Evolutionary conservation across 345 rosid genomes (phyloP), one percentile per base, ranked within the genome.

Genomic region (Erysimum cheiranthoides): DNA sequence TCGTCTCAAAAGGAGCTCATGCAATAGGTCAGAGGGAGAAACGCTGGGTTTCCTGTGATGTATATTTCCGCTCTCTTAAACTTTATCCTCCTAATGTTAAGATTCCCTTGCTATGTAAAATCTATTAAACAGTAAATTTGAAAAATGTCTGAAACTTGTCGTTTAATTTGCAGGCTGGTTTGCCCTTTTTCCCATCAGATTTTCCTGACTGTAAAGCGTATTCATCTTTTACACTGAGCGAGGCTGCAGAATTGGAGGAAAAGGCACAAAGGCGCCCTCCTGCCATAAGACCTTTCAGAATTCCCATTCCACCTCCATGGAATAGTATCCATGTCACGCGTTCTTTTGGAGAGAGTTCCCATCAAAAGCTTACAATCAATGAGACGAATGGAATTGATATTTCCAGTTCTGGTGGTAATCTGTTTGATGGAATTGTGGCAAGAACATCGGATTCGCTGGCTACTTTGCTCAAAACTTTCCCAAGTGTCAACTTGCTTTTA

Each of bases 11-110:
- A 46, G 97, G 93, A 61, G 97, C 87, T 74, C 89, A 75, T 70
- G 92, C 87, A 30, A 85, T 93, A 73, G 98, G 98, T 66, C 88
- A 84, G 68, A 85, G 90, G 77, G 97, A 94, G 85, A 92, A 85
- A 84, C 91, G 63, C 66, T 90, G 97, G 98, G 52, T 90, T 71
- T 86, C 96, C n/a, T 82, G 87, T 72, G 89, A 90, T 69, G 97
- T 89, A 84, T 70, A 84, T 47, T 36, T 53, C 28, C 28, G 10
- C 68, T 43, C 69, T 64, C 75, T 42, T 73, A 53, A 17, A 57
- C 42, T 61, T 13, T 25, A 36, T 45, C 35, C 70, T 16, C 46
- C n/a, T 43, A 69, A 10, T 70, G 21, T 14, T 13, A 8, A 32
- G 51, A 9, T 61, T 51, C 43, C 34, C 58, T 50, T 67, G 17